Evolutionary conservation across 1,284 basidiomycete genomes (phyloP).

Genomic region (Ustilago curta): DNA sequence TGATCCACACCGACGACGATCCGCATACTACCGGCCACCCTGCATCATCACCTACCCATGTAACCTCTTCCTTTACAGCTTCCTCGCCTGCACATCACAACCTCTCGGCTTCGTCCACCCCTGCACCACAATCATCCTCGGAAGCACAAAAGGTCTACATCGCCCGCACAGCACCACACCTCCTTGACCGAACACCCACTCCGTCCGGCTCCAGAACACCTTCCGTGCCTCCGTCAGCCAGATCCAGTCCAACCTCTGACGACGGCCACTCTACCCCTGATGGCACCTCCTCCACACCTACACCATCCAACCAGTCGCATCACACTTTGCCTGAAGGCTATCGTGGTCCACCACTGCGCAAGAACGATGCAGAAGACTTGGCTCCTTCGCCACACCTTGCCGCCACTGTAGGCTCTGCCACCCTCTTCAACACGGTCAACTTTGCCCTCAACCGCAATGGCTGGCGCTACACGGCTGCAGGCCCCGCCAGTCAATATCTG

Average conservation of each 20-base stretch:
- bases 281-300: slow-evolving; percentile 14
- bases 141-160: slow-evolving; percentile 49
- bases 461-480: slow-evolving; percentile 65
- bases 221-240: slow-evolving; percentile 30
- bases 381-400: slow-evolving; percentile 51
- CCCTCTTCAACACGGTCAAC: slow-evolving; percentile 52
- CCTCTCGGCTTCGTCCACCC: slow-evolving; percentile 33
- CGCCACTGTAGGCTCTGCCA: slow-evolving; percentile 22
- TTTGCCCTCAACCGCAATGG: slow-evolving; percentile 62
- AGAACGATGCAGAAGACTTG: slow-evolving; percentile 57
- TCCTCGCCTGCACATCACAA: slow-evolving; percentile 11
- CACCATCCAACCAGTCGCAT: slow-evolving; percentile 28
- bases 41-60: slow-evolving; percentile 14
- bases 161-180: slow-evolving; percentile 57
- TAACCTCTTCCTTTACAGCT: slow-evolving; percentile 11
- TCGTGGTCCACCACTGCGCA: slow-evolving; percentile 56
- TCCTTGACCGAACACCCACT: slow-evolving; percentile 31
- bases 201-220: slow-evolving; percentile 29
- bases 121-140: slow-evolving; percentile 22
- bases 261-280: slow-evolving; percentile 41
- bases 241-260: slow-evolving; percentile 42
- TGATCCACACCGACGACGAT: slow-evolving; percentile 17
- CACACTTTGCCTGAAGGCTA: slow-evolving; percentile 54
- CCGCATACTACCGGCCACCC: background rate
- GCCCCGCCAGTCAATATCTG: slow-evolving; percentile 56